A percentile compares a stretch with the other conserved stretches of the same genome.
Conservation (phyloP, 2,329 filamentous ascomycete species). For the Lachnellula occidentalis region DNA sequence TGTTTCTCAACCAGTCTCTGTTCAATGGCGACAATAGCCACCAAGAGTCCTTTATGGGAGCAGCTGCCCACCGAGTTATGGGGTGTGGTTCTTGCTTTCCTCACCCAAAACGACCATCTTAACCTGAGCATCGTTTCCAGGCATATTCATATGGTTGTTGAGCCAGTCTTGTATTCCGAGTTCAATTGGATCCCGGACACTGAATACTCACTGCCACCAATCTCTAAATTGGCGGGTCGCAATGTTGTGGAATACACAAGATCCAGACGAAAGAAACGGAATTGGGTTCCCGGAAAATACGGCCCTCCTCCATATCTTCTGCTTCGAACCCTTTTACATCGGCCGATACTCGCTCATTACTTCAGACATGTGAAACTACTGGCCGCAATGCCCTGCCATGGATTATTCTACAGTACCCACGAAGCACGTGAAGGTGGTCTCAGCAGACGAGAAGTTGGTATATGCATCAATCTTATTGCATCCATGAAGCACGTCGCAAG, state of each 20-base stretch:
- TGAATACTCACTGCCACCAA: background rate
- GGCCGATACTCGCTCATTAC: conserved; percentile 1
- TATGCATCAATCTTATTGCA: conserved; percentile 1
- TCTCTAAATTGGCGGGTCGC: background rate
- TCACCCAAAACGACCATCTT: too few relatives aligned
- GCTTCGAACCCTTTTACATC: conserved; percentile 4
- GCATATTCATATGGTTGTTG: background rate
- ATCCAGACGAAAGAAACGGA: background rate
- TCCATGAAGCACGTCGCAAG: background rate
- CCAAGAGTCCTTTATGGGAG: too few relatives aligned
- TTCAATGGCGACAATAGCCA: too few relatives aligned
- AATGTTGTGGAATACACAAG: background rate
- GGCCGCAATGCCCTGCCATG: background rate
- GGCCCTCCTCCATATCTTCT: conserved; percentile 9
- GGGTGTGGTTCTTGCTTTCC: too few relatives aligned
- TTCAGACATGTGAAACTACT: conserved; percentile 4
- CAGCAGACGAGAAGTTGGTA: background rate
- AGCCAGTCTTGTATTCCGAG: conserved; percentile 5
- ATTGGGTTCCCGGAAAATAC: background rate
- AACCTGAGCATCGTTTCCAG: conserved; percentile 1
- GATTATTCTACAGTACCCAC: conserved; percentile 5
- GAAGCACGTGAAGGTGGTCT: conserved; percentile 11
- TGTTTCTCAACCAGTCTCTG: too few relatives aligned
- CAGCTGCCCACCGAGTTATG: too few relatives aligned
- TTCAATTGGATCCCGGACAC: conserved; percentile 8